Base-by-base conservation (phyloP, 805 yeast species). In the Pichia californica region DNA sequence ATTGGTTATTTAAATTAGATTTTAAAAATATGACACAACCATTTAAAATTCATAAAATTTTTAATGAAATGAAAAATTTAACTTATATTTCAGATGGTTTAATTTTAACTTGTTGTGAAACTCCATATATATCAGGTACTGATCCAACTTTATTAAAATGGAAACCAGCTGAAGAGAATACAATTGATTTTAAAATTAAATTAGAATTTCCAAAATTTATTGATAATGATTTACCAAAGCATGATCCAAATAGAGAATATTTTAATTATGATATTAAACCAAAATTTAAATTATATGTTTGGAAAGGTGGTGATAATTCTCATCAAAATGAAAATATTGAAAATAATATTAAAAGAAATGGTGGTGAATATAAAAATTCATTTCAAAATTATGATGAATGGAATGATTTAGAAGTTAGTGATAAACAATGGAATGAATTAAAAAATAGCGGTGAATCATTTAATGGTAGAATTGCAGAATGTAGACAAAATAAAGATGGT, bases 161-260 rank as follows among this genome's bases (percentile, higher is more conserved):
- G 99, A 93, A 93, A 58, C 98, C 99, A 2, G 87, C 95, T 11
- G 86, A 86, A 49, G 99, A 91, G 62, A 94, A 93, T 55, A 83
- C 97, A 0, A 77, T 94, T 35, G 99, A 93, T 63, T 93, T 87
- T 64, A 81, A 81, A 58, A 62, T 93, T 47, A 70, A 71, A 28
- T 62, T 88, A 46, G 72, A 73, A 29, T 85, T 86, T 54, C 77
- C 79, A 15, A 52, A 63, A 8, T 79, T 52, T 52, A 73, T 73
- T 36, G 91, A 84, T 58, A 75, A 75, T 6, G 85, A 80, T 43
- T 66, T 82, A 54, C 79, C 78, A 34, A 76, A 77, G 33, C 76
- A 78, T 48, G 83, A 81, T 58, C 81, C 84, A 1, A 80, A 76
- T 47, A 74, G 84, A 45, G 77, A 83, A 45, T 88, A 88, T 57